A percentile compares a stretch with the other conserved stretches of the same genome.
These are phyloP conservation scores for Ceriops zippeliana DNA, from an alignment of 345 rosid genomes.

Conservation along the genomic window DNA sequence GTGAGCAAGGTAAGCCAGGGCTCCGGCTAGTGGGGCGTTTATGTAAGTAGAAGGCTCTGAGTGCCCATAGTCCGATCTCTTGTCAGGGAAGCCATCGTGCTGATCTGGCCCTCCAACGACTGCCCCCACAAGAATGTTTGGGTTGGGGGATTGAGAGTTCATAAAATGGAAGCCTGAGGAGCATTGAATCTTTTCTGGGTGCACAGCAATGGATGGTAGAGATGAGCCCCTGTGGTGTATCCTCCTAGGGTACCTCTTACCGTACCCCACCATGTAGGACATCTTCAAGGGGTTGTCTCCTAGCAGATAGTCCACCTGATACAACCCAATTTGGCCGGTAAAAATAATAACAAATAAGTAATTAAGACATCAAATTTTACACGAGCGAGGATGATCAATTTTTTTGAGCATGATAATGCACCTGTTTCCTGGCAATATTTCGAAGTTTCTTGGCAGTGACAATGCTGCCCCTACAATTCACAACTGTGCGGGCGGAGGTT, in stretches of 20 bases:
- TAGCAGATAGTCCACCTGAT: constrained; percentile 29
- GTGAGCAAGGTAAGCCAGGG: constrained; percentile 50
- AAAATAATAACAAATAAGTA: too few relatives aligned
- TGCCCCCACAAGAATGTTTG: constrained; percentile 28
- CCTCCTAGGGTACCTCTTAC: constrained; percentile 23
- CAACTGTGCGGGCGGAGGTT: constrained; percentile 36
- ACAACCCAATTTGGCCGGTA: background rate
- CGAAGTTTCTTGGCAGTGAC: constrained; percentile 44
- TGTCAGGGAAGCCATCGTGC: constrained; percentile 25
- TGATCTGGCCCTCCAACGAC: constrained; percentile 29
- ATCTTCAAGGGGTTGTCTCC: constrained; percentile 32
- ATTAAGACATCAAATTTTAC: too few relatives aligned
- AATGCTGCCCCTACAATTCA: constrained; percentile 47
- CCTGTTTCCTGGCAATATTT: constrained; percentile 49
- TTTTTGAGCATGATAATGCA: background rate
- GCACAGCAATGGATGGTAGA: constrained; percentile 18
- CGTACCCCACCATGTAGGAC: constrained; percentile 34
- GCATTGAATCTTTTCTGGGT: constrained; percentile 25
- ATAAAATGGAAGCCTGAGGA: constrained; percentile 20
- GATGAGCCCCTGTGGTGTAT: constrained; percentile 33
- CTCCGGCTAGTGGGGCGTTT: constrained; percentile 24
- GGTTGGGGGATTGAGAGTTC: constrained; percentile 25
- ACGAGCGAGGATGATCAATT: too few relatives aligned
- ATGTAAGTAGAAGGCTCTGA: constrained; percentile 31
- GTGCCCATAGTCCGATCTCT: constrained; percentile 26